A percentile compares a stretch with the other conserved stretches of the same genome.
These are phyloP conservation scores for Eutrema yunnanense DNA, from an alignment of 345 rosid genomes.

Conservation along the genomic window DNA sequence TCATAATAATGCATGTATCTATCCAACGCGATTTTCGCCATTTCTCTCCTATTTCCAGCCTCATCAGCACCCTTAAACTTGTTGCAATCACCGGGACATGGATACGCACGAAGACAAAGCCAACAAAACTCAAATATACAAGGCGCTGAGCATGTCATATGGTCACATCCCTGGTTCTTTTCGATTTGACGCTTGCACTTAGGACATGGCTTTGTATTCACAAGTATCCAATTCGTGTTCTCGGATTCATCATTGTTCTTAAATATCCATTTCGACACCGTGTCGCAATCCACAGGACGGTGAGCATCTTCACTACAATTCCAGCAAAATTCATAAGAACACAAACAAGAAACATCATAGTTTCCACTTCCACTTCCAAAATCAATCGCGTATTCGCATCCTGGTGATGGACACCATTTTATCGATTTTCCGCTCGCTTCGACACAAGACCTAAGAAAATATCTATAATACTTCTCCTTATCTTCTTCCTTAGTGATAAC, in stretches of 20 bases:
- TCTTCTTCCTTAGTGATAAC: neutral
- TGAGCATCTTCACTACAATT: neutral
- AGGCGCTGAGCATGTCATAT: too few species aligned
- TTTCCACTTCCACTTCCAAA: neutral
- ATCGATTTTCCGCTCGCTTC: slow-evolving; percentile 80
- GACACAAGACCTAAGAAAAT: slow-evolving; percentile 42
- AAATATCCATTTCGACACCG: neutral
- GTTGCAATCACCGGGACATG: too few species aligned
- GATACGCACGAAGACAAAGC: too few species aligned
- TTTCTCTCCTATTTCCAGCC: too few species aligned
- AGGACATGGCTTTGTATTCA: neutral
- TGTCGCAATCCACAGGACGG: neutral
- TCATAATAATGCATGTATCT: too few species aligned
- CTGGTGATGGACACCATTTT: slow-evolving; percentile 97
- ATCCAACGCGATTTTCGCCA: too few species aligned
- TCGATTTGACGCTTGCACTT: neutral
- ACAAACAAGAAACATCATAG: neutral
- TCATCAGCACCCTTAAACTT: too few species aligned
- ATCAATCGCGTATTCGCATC: slow-evolving; percentile 57
- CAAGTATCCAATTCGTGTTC: neutral
- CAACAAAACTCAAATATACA: too few species aligned
- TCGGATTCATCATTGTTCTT: neutral
- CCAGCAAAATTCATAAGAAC: slow-evolving; percentile 12
- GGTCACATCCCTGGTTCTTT: too few species aligned
- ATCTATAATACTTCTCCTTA: slow-evolving; percentile 7